These are phyloP conservation scores for Balamuthia mandrillaris DNA, from an alignment of 208 protist species.

Conservation along the genomic window DNA sequence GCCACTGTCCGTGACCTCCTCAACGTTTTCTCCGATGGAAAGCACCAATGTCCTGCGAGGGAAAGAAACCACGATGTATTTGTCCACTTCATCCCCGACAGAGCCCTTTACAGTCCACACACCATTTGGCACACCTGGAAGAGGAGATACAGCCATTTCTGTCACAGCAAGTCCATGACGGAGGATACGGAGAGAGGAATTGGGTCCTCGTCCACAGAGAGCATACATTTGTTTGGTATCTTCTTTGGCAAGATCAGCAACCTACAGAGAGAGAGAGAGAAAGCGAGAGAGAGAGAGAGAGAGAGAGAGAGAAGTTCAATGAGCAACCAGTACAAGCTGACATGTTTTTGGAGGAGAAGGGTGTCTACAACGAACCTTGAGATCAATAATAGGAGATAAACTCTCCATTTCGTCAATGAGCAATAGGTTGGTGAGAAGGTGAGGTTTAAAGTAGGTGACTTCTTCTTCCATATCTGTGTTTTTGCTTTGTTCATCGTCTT, in stretches of 20 bases:
- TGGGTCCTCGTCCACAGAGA: constrained; percentile 72
- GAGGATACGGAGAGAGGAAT: constrained; percentile 75
- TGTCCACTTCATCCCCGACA: constrained; percentile 61
- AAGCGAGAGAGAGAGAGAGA: neutral
- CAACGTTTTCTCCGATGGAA: constrained; percentile 79
- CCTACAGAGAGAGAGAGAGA: neutral
- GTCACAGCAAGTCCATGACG: constrained; percentile 78
- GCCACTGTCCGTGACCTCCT: constrained; percentile 77
- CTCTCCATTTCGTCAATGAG: constrained; percentile 72
- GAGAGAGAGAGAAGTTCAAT: neutral
- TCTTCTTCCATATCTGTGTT: constrained; percentile 22
- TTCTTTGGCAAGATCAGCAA: constrained; percentile 68
- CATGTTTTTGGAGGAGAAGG: neutral
- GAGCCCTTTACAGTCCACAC: constrained; percentile 67
- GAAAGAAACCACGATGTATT: constrained; percentile 88
- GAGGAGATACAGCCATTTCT: constrained; percentile 70
- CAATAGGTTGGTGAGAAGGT: constrained; percentile 73
- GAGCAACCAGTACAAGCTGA: neutral
- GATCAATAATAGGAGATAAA: constrained; percentile 77
- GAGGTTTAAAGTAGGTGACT: constrained; percentile 50
- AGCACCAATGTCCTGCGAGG: constrained; percentile 81
- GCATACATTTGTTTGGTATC: constrained; percentile 74
- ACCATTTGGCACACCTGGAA: constrained; percentile 71
- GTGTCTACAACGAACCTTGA: constrained; percentile 29
- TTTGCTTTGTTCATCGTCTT: constrained; percentile 64